A percentile compares a stretch with the other conserved stretches of the same genome.
These are phyloP conservation scores for Vachellia collinsii DNA, from an alignment of 306 rosid genomes.

Conservation along the genomic window DNA sequence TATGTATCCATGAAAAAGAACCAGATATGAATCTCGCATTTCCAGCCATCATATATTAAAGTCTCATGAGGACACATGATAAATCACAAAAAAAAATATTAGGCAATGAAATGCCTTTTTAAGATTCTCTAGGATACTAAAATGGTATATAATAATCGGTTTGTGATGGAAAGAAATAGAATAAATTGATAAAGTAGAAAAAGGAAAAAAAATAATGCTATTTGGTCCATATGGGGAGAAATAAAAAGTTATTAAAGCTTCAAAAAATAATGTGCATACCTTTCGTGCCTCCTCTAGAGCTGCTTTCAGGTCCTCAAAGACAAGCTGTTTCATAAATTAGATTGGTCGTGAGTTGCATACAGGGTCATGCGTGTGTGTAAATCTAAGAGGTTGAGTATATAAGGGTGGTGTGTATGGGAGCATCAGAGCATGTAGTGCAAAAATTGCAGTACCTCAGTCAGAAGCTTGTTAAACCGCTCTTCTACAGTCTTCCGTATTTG, in stretches of 20 bases:
- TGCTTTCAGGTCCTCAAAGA: slow-evolving; percentile 86
- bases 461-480: slow-evolving; percentile 80
- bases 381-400: slow-evolving; percentile 2
- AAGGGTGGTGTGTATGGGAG: not conserved
- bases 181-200: not conserved
- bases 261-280: slow-evolving; percentile 51
- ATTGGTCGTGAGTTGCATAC: slow-evolving; percentile 38
- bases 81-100: not conserved
- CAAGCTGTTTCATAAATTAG: slow-evolving; percentile 69
- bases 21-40: not conserved
- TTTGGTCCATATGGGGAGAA: not conserved
- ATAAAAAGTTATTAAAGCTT: slow-evolving; percentile 24
- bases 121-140: not conserved
- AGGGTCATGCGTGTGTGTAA: not conserved
- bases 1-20: not conserved
- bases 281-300: slow-evolving; percentile 90
- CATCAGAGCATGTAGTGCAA: slow-evolving; percentile 14
- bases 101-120: not conserved
- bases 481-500: slow-evolving; percentile 94
- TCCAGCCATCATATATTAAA: not conserved
- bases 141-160: not conserved
- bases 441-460: slow-evolving; percentile 63
- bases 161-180: not conserved
- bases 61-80: not conserved
- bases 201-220: not conserved